Percentiles rank a stretch among this genome's conserved stretches.
Conservation (phyloP, 805 yeast species). For the Pichia paraexigua region DNA sequence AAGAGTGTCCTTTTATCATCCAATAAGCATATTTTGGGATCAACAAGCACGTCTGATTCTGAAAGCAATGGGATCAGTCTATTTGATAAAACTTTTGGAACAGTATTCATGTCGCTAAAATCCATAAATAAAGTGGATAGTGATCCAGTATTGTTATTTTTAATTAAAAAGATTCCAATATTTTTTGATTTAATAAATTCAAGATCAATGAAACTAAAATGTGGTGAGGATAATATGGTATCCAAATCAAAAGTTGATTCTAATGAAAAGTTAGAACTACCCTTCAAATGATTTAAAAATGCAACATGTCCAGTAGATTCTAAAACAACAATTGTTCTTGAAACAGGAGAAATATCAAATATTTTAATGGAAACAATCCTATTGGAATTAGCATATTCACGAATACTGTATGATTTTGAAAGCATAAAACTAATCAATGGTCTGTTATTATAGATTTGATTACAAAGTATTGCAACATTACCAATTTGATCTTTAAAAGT, state of each 20-base stretch:
- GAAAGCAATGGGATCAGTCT: not conserved
- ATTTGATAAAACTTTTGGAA: not conserved
- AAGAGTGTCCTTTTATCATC: not conserved
- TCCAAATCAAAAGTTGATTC: conserved; percentile 1
- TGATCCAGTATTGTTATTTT: not conserved
- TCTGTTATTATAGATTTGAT: conserved; percentile 17
- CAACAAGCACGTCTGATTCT: not conserved
- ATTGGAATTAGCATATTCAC: conserved; percentile 24
- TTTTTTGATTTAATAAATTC: not conserved
- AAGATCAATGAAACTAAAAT: not conserved
- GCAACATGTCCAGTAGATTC: conserved; percentile 40
- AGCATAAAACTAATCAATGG: conserved; percentile 10
- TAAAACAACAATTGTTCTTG: conserved; percentile 35
- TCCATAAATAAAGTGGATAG: not conserved
- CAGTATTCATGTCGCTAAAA: not conserved
- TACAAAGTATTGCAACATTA: conserved; percentile 34
- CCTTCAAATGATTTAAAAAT: conserved; percentile 28
- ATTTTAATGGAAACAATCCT: conserved; percentile 49
- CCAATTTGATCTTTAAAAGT: conserved; percentile 63
- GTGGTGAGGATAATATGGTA: not conserved
- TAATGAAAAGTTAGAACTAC: conserved; percentile 17
- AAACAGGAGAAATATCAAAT: conserved; percentile 36
- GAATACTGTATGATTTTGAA: conserved; percentile 15
- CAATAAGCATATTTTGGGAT: not conserved
- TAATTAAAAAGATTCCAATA: not conserved